A percentile compares a stretch with the other conserved stretches of the same genome.
Evolutionary conservation across 495 filamentous ascomycete genomes (phyloP).

Genomic region (Glonium stellatum): DNA sequence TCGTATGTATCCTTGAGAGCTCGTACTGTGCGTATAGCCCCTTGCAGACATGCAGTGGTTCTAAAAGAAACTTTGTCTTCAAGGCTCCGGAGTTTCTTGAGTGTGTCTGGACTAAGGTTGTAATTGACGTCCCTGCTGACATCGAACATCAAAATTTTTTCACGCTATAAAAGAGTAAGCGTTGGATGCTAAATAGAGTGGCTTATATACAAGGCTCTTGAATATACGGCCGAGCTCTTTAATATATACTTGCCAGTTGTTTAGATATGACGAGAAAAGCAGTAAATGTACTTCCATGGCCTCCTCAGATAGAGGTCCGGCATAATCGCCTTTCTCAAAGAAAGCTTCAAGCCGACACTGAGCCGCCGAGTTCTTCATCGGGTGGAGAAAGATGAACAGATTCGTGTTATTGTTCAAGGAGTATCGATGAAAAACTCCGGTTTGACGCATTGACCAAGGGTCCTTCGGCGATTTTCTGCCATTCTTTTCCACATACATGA

Average conservation of each 20-base stretch:
- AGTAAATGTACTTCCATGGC: slow-evolving; percentile 15
- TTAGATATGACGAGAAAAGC: slow-evolving; percentile 9
- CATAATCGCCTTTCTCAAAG: neutral
- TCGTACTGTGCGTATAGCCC: neutral
- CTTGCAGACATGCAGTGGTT: slow-evolving; percentile 4
- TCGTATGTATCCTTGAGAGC: slow-evolving; percentile 1
- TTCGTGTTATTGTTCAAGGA: neutral
- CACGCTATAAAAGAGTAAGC: neutral
- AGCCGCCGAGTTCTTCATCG: neutral
- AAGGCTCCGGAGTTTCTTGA: slow-evolving; percentile 8
- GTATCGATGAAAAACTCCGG: slow-evolving; percentile 12
- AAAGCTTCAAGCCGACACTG: slow-evolving; percentile 6
- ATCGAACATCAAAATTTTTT: slow-evolving; percentile 7
- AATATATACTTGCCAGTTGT: slow-evolving; percentile 14
- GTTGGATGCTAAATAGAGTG: neutral
- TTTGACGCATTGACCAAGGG: slow-evolving; percentile 19
- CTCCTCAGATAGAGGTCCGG: neutral
- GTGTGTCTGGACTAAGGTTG: slow-evolving; percentile 2
- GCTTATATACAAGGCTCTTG: slow-evolving; percentile 4
- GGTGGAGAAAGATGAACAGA: slow-evolving; percentile 6
- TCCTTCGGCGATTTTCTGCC: slow-evolving; percentile 1
- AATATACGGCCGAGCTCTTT: slow-evolving; percentile 3
- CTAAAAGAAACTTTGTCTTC: slow-evolving; percentile 14
- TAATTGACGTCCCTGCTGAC: neutral
- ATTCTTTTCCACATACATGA: slow-evolving; percentile 15